A percentile compares a stretch with the other conserved stretches of the same genome.
Conservation (phyloP, 192 early-diverging fungal genomes). For the Coemansia sp. region DNA sequence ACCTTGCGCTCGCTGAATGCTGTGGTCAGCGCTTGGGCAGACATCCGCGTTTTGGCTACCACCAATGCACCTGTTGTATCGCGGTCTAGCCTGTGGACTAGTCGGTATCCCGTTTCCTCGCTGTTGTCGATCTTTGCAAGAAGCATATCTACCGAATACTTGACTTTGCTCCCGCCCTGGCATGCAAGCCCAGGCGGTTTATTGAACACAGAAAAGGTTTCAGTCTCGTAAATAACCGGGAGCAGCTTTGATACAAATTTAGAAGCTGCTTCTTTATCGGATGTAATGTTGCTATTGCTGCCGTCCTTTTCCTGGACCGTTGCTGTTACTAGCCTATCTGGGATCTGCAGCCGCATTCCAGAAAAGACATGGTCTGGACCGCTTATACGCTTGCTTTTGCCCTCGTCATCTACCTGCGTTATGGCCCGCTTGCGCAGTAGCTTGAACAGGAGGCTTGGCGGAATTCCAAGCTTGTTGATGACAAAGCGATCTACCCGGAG, state of each 20-base stretch:
- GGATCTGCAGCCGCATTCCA: conserved; percentile 31
- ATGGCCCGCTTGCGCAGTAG: conserved; percentile 32
- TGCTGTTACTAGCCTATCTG: conserved; percentile 12
- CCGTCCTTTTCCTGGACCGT: neutral
- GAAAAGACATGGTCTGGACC: conserved; percentile 25
- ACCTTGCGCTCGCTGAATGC: conserved; percentile 26
- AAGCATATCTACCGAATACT: conserved; percentile 17
- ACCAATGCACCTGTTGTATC: conserved; percentile 32
- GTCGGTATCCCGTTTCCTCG: conserved; percentile 11
- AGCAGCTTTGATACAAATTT: conserved; percentile 9
- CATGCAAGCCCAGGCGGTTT: conserved; percentile 31
- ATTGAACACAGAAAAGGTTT: conserved; percentile 18
- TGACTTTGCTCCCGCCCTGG: conserved; percentile 27
- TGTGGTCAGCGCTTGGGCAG: conserved; percentile 13
- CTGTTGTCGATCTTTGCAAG: conserved; percentile 14
- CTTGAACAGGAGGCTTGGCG: conserved; percentile 22
- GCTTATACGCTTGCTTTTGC: conserved; percentile 3
- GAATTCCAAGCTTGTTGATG: conserved; percentile 1
- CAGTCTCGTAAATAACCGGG: conserved; percentile 20
- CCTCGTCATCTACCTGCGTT: neutral
- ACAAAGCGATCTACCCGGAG: conserved; percentile 29
- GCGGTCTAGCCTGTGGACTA: conserved; percentile 39
- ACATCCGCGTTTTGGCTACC: conserved; percentile 15
- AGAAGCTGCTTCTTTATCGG: neutral
- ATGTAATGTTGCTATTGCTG: neutral